Evolutionary conservation across 768 basidiomycete species (phyloP), one percentile per base, ranked within the genome.

Genomic region (Leucosporidium creatinivorum): DNA sequence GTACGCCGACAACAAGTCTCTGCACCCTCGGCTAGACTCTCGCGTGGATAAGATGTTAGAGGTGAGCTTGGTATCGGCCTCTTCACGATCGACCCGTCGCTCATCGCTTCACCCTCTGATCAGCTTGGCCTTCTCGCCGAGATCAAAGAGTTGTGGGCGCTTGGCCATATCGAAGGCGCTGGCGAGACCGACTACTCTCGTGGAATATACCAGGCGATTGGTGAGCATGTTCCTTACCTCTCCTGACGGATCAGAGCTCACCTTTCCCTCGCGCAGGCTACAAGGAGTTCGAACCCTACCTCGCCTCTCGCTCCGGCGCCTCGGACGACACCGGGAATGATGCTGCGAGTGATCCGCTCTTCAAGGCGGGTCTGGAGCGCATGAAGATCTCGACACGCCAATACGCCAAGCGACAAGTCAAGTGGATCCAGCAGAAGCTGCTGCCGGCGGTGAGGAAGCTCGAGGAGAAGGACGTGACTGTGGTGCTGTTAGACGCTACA

Each of bases 191-290:
- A 92, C 75, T 88, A 85, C 73, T 89, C 89, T 0, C 78, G 87
- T 15, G 94, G 96, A 1, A 89, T 98, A 65, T 97, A 89, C 78
- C 96, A 99, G 77, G 85, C 91, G 0, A 99, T 99, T 67, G 94
- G 93, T 89, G 74, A 52, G 73, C 60, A 26, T 56, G 61, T 58
- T 13, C 39, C 26, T 55, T 44, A 18, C 36, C 56, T 56, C 2
- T 21, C 25, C 4, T 10, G 8, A n/a, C 30, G 10, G 25, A 0
- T 30, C 39, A 33, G 30, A 4, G 39, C n/a, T 52, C 1, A 57
- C 31, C 33, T 31, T 17, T 28, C 21, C 8, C 21, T 33, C 17
- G 28, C 23, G 49, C 73, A 97, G 94, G 96, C 8, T 98, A 89
- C 80, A 91, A 87, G 77, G 94, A 97, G 78, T 97, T 99, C 75